These are phyloP conservation scores for Pyrus bretschneideri DNA, from an alignment of 306 rosid genomes.

Conservation along the genomic window DNA sequence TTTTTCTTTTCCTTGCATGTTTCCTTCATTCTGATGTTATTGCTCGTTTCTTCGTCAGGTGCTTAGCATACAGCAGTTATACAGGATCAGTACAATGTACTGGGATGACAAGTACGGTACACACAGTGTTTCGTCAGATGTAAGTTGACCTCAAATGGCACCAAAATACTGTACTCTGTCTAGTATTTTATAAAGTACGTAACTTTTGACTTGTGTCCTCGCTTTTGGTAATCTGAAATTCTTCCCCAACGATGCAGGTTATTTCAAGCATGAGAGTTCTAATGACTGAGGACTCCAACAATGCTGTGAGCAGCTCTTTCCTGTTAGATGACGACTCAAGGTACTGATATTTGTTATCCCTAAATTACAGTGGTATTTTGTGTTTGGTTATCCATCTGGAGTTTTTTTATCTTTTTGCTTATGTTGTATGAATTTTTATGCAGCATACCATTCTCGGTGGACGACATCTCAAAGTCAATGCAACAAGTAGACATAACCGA, in stretches of 20 bases:
- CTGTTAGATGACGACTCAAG: slow-evolving; percentile 96
- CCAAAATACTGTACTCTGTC: background rate
- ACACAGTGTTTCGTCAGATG: slow-evolving; percentile 93
- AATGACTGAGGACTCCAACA: slow-evolving; percentile 93
- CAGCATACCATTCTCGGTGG: slow-evolving; percentile 99
- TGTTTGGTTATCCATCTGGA: background rate
- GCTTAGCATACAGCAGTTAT: slow-evolving; percentile 96
- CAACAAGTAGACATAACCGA: slow-evolving; percentile 82
- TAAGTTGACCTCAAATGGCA: slow-evolving; percentile 33
- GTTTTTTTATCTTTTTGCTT: background rate
- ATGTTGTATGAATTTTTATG: slow-evolving; percentile 20
- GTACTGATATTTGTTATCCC: slow-evolving; percentile 28
- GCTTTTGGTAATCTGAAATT: slow-evolving; percentile 5
- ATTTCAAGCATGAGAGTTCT: slow-evolving; percentile 80
- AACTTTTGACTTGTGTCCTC: background rate
- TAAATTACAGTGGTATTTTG: background rate
- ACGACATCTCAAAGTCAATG: slow-evolving; percentile 95
- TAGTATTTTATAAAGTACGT: background rate
- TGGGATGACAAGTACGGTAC: slow-evolving; percentile 99
- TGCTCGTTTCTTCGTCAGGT: slow-evolving; percentile 44
- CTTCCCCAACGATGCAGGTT: slow-evolving; percentile 42
- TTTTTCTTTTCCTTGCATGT: background rate
- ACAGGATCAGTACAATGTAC: slow-evolving; percentile 98
- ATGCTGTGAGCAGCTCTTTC: slow-evolving; percentile 95
- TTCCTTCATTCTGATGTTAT: slow-evolving; percentile 5